Base-by-base conservation (phyloP, 2,329 filamentous ascomycete species). In the Colletotrichum caudatum region DNA sequence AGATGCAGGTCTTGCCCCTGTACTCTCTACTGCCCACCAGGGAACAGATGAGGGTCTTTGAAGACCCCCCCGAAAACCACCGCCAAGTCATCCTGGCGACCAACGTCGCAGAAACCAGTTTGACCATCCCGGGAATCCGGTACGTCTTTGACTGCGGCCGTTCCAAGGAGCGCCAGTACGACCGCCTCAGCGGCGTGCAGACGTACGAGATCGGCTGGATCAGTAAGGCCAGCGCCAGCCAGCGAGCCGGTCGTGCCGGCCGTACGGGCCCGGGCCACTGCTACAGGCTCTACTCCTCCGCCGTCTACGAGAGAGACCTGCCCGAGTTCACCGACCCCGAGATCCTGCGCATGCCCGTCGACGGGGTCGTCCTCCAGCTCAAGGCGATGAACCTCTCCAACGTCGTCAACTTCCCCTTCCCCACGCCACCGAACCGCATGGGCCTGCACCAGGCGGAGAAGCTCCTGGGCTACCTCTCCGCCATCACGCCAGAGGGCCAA, bases 181-280 rank as follows among this genome's bases (percentile, higher is more conserved):
- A 98, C 78, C 87, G 90, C n/a, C 84, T 89, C 14, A 98, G 93
- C 11, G 95, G 95, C 4, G 95, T 99, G 0, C 96, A 99, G 80
- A 97, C 93, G 78, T 99, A 97, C 79, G 93, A 97, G 76, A 90
- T 99, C 64, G 92, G 93, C 51, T 99, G 95, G 94, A 97, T 98
- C 79, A 98, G 95, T 84, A 98, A 99, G 83, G 96, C 96, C 37
- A 97, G 94, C 79, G 95, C 96, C 9, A 93, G 91, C 75, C 96
- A 99, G 81, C 89, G 96, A 79, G 91, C 94, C 71, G 96, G 96
- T 82, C 94, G 96, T 87, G 96, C 96, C 69, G 96, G 97, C 74
- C 92, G 96, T 86, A 99, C 95, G 5, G 95, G 94, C 0, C 95
- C 96, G 1, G 96, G 96, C 9, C 97, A 99, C 81, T 98, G 95